Evolutionary conservation across 2,329 filamentous ascomycete species (phyloP).

Genomic region (Scedosporium minutisporum): DNA sequence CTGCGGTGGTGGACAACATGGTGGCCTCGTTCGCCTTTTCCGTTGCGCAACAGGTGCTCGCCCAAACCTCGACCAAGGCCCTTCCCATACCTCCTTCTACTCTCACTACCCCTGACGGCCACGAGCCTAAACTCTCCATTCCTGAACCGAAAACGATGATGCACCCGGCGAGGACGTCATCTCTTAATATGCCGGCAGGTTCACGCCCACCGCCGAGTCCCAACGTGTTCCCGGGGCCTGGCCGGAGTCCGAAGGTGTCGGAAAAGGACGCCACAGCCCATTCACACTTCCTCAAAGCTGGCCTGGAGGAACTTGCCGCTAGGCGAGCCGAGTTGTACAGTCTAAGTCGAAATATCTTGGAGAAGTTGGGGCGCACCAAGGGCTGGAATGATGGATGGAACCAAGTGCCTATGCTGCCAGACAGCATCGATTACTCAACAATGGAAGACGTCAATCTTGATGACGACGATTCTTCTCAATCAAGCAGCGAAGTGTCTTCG

Average conservation of each 20-base stretch:
- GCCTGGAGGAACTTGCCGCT: slow-evolving; percentile 73
- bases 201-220: slow-evolving; percentile 37
- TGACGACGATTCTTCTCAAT: slow-evolving; percentile 22
- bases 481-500: background rate
- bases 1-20: slow-evolving; percentile 30
- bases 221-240: slow-evolving; percentile 41
- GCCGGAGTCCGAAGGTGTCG: slow-evolving; percentile 23
- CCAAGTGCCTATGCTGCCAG: slow-evolving; percentile 39
- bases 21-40: slow-evolving; percentile 72
- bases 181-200: slow-evolving; percentile 36
- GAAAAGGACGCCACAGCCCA: slow-evolving; percentile 29
- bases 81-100: slow-evolving; percentile 56
- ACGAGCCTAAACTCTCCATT: slow-evolving; percentile 53
- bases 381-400: slow-evolving; percentile 74
- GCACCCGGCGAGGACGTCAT: slow-evolving; percentile 56
- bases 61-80: slow-evolving; percentile 61
- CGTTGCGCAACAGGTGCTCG: slow-evolving; percentile 64
- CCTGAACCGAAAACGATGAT: slow-evolving; percentile 63
- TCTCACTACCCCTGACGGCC: slow-evolving; percentile 32
- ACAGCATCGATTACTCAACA: slow-evolving; percentile 28
- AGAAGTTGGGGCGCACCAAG: slow-evolving; percentile 59
- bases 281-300: slow-evolving; percentile 47
- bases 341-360: slow-evolving; percentile 69
- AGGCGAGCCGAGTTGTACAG: slow-evolving; percentile 73
- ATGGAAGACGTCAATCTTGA: slow-evolving; percentile 51